phyloP scores from a whole-genome alignment of 345 rosid species.

The Capsella bursapastoris region DNA sequence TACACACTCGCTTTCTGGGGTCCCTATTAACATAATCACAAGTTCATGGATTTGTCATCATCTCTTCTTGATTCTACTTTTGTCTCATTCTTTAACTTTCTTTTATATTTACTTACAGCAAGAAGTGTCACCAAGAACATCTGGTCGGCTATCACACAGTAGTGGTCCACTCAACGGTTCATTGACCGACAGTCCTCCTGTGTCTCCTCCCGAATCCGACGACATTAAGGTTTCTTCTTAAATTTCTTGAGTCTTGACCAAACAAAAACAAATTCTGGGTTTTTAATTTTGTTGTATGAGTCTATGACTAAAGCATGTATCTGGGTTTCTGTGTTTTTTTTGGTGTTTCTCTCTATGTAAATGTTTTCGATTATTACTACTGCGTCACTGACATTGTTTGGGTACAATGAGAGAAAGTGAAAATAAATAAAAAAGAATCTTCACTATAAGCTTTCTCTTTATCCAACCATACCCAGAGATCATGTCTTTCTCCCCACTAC shows the following conservation, averaged over 20 bases:
- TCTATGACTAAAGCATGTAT: constrained; percentile 24
- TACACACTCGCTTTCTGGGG: constrained; percentile 45
- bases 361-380: constrained; percentile 2
- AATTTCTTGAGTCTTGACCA: neutral
- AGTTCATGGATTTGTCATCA: constrained; percentile 26
- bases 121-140: constrained; percentile 86
- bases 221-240: constrained; percentile 67
- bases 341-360: constrained; percentile 29
- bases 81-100: constrained; percentile 27
- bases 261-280: neutral
- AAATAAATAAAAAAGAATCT: constrained; percentile 21
- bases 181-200: constrained; percentile 96
- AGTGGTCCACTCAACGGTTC: constrained; percentile 89
- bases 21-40: constrained; percentile 35
- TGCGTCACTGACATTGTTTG: constrained; percentile 44
- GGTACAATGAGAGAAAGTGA: constrained; percentile 45
- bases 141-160: constrained; percentile 92
- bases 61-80: constrained; percentile 29
- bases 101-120: constrained; percentile 54
- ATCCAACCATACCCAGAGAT: constrained; percentile 44
- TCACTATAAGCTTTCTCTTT: constrained; percentile 57
- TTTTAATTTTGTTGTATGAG: neutral
- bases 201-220: constrained; percentile 88
- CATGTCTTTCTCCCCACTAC: constrained; percentile 32
- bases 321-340: constrained; percentile 20